These are phyloP conservation scores for Metschnikowia aberdeeniae DNA, from an alignment of 805 yeast genomes.

Conservation along the genomic window DNA sequence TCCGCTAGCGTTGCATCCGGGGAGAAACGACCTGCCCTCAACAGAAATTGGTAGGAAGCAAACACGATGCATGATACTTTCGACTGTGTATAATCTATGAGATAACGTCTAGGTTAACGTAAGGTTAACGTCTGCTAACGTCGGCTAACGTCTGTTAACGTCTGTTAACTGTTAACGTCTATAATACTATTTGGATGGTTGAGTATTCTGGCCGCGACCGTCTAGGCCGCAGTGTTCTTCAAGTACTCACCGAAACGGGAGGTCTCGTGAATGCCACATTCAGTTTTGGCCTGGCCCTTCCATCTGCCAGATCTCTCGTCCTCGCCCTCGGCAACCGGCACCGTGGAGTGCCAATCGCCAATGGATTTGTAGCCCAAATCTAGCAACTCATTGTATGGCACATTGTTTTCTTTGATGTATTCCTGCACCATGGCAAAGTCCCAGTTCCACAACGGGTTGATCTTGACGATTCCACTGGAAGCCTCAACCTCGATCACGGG, in stretches of 20 bases:
- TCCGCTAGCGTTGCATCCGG: no score
- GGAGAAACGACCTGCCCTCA: no score
- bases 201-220: no score
- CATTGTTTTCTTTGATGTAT: slow-evolving; percentile 66
- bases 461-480: slow-evolving; percentile 67
- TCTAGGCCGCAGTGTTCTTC: slow-evolving; percentile 14
- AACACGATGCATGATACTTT: no score
- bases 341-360: slow-evolving; percentile 95
- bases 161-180: neutral
- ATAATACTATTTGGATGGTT: neutral
- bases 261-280: slow-evolving; percentile 91
- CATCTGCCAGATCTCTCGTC: slow-evolving; percentile 97
- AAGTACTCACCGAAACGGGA: slow-evolving; percentile 66
- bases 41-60: no score
- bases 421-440: slow-evolving; percentile 63
- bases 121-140: no score
- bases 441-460: slow-evolving; percentile 88
- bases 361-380: slow-evolving; percentile 87
- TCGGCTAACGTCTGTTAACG: no score
- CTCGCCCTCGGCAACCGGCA: slow-evolving; percentile 84
- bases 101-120: neutral
- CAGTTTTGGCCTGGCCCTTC: slow-evolving; percentile 90
- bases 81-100: neutral
- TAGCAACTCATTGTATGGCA: slow-evolving; percentile 81
- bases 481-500: slow-evolving; percentile 76